These are phyloP conservation scores for Fusarium poae DNA, from an alignment of 2,329 filamentous ascomycete species.

Conservation along the genomic window DNA sequence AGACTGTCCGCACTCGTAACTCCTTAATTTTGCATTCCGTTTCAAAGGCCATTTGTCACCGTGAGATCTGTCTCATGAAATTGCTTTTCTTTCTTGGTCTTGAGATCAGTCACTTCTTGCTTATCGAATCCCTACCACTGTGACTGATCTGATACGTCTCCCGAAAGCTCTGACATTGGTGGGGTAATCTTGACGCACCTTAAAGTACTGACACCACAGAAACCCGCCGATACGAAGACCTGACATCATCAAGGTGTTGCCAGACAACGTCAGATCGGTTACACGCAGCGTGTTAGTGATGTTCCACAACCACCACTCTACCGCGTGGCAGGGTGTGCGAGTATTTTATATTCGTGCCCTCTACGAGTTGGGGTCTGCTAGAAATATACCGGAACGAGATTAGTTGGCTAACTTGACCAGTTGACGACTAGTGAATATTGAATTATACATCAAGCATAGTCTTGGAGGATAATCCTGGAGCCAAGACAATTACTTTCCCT, in stretches of 20 bases:
- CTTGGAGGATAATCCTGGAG: no score
- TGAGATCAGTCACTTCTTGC: not conserved
- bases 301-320: constrained; percentile 16
- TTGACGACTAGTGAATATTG: constrained; percentile 5
- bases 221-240: constrained; percentile 25
- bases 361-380: not conserved
- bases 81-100: not conserved
- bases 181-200: constrained; percentile 27
- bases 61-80: not conserved
- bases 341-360: not conserved
- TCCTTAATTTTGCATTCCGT: not conserved
- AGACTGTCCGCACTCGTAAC: not conserved
- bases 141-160: constrained; percentile 5
- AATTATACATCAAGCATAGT: not conserved
- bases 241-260: constrained; percentile 36
- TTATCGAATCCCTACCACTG: not conserved
- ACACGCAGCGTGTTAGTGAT: constrained; percentile 7
- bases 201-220: constrained; percentile 6
- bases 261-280: constrained; percentile 22
- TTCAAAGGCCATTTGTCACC: not conserved
- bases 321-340: constrained; percentile 22
- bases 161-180: constrained; percentile 12
- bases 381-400: not conserved
- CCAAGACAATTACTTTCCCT: not conserved
- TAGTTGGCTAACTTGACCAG: constrained; percentile 12